phyloP scores from a whole-genome alignment of 2,329 filamentous ascomycete species.

The Epichloe brachyelytri region DNA sequence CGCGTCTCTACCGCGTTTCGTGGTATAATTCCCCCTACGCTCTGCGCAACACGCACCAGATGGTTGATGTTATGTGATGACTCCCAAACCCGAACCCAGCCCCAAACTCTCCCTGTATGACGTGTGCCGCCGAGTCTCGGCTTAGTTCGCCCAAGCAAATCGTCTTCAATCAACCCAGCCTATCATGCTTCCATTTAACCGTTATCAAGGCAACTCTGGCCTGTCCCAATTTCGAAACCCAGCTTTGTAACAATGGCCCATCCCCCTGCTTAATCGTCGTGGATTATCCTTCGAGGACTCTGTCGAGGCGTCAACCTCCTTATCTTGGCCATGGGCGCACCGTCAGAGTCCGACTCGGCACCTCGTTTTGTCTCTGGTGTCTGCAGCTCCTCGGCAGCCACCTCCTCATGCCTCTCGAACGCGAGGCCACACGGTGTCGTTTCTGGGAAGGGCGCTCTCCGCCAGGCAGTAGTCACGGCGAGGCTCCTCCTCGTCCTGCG shows the following conservation, averaged over 20 bases:
- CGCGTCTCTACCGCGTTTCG: background rate
- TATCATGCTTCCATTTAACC: no score
- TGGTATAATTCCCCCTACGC: background rate
- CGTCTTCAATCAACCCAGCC: no score
- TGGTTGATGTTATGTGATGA: background rate
- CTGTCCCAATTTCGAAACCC: no score
- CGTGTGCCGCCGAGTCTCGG: no score
- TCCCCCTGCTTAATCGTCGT: background rate
- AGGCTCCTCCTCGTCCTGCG: background rate
- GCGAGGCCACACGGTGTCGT: background rate
- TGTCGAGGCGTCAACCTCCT: background rate
- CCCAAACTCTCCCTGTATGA: no score
- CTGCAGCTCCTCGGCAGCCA: background rate
- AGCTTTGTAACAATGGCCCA: no score
- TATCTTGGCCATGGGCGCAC: background rate
- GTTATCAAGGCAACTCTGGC: no score
- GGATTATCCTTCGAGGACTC: background rate
- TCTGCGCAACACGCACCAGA: background rate
- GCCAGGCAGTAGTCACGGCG: background rate
- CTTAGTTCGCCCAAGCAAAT: no score
- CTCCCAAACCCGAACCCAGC: no score
- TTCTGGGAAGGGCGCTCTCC: background rate
- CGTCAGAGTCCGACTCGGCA: background rate
- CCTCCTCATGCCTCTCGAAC: background rate
- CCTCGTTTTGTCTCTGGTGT: background rate